phyloP scores from a whole-genome alignment of 1,139 yeast genomes.

The Magnusiomyces fungicola region DNA sequence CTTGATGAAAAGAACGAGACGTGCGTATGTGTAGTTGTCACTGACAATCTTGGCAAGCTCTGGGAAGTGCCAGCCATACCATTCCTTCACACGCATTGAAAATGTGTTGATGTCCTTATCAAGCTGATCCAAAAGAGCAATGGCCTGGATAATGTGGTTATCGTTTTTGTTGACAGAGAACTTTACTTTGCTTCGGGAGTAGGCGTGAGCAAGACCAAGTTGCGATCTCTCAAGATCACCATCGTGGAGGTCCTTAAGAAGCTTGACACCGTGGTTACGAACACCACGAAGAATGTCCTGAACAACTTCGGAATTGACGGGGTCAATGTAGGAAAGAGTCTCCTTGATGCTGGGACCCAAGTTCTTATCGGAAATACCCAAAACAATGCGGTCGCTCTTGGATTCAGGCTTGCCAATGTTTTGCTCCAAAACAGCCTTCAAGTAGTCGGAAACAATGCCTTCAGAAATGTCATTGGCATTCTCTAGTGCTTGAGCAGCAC shows the following conservation, averaged over 20 bases:
- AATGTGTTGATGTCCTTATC: conserved; percentile 97
- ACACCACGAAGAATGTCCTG: conserved; percentile 95
- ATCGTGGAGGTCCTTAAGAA: conserved; percentile 83
- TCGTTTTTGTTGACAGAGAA: conserved; percentile 97
- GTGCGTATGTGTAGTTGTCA: conserved; percentile 80
- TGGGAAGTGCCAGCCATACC: conserved; percentile 99
- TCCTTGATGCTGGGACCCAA: conserved; percentile 97
- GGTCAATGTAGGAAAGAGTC: conserved; percentile 77
- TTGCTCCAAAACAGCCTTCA: conserved; percentile 81
- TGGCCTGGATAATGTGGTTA: conserved; percentile 97
- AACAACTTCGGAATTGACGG: conserved; percentile 82
- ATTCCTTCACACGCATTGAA: conserved; percentile 95
- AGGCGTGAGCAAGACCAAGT: conserved; percentile 97
- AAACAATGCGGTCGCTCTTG: conserved; percentile 49
- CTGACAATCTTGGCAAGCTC: conserved; percentile 95
- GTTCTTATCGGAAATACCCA: conserved; percentile 92
- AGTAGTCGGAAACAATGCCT: conserved; percentile 89
- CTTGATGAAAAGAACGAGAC: conserved; percentile 67
- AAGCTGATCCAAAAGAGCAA: conserved; percentile 91
- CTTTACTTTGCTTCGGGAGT: conserved; percentile 98
- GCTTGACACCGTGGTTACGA: conserved; percentile 81
- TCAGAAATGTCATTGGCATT: conserved; percentile 97
- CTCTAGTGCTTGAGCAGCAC: conserved; percentile 98
- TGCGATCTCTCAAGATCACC: conserved; percentile 98
- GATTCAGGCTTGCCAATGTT: conserved; percentile 82